Base-by-base conservation (phyloP, 2,329 filamentous ascomycete genomes). In the Diaporthe longicolla region DNA sequence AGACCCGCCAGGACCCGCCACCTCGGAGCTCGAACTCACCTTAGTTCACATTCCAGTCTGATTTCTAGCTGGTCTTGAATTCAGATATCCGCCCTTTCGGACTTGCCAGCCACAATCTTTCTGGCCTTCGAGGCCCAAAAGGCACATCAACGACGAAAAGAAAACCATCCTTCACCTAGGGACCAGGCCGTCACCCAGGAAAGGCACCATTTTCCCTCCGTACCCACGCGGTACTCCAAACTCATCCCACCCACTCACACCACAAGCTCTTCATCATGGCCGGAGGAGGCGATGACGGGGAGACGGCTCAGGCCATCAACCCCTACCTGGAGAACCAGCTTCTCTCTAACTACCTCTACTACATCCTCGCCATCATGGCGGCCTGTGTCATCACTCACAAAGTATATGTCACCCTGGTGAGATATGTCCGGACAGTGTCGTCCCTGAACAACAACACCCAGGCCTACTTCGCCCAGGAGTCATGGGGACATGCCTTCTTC, bases 381-480 rank as follows among this genome's bases (percentile, higher is more conserved):
- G 87, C 82, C 48, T 87, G 88, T 66, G 86, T 95, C 78, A 87
- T 94, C 76, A 78, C 92, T 76, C 96, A 94, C 89, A 91, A 93
- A 75, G 82, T 92, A 76, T 83, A 86, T 71, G 87, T 91, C 68
- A 87, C 89, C 71, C 83, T 93, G 73, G 85, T 90, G 73, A 90
- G 89, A 77, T 93, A 97, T 80, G 85, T 95, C 50, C 91, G 95
- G 76, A 92, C 90, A 35, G 87, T 97, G 58, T 89, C 93, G 55
- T 94, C 92, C 79, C 88, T 98, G 77, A 92, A 90, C 84, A 95
- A 94, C 84, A 93, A 94, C 77, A 92, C 88, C 1, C 95, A 98
- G 82, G 88, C 89, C 75, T 98, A 95, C 85, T 98, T 95, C 81
- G 89, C 92, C 59, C 85, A 86, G 32, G 88, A 93, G 8, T 86